Conservation (phyloP, 768 basidiomycete genomes). For the Lanmaoa rubissima region DNA sequence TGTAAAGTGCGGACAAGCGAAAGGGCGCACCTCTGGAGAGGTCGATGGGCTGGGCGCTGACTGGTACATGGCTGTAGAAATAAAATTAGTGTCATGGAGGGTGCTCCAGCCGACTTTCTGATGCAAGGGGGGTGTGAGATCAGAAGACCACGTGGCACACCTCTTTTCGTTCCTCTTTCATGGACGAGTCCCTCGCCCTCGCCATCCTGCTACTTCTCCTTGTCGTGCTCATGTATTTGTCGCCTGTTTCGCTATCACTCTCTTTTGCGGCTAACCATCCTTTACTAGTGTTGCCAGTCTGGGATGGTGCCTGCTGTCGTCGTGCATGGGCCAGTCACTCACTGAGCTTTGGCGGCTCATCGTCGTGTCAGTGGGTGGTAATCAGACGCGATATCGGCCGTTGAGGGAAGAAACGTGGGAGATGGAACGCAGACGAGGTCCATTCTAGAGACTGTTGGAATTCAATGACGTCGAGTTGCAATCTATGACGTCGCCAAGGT, state of each 20-base stretch:
- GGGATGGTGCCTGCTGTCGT: conserved; percentile 67
- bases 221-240: conserved; percentile 45
- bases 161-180: not conserved
- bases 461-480: conserved; percentile 15
- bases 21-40: conserved; percentile 8
- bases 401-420: conserved; percentile 57
- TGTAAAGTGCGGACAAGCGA: not conserved
- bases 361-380: not conserved
- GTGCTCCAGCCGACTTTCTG: no score
- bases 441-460: conserved; percentile 17
- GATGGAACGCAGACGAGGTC: conserved; percentile 47
- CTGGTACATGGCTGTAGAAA: not conserved
- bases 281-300: conserved; percentile 44
- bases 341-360: conserved; percentile 46
- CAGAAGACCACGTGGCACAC: no score
- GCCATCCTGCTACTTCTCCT: conserved; percentile 46
- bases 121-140: no score
- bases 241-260: not conserved
- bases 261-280: not conserved
- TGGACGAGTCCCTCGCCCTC: conserved; percentile 32
- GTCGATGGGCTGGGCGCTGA: not conserved
- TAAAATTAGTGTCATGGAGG: not conserved
- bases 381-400: conserved; percentile 35
- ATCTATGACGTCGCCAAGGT: conserved; percentile 6
- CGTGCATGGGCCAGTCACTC: conserved; percentile 56